A percentile compares a stretch with the other conserved stretches of the same genome.
These are phyloP conservation scores for Fusarium sp. DNA, from an alignment of 2,329 filamentous ascomycete genomes.

Conservation along the genomic window DNA sequence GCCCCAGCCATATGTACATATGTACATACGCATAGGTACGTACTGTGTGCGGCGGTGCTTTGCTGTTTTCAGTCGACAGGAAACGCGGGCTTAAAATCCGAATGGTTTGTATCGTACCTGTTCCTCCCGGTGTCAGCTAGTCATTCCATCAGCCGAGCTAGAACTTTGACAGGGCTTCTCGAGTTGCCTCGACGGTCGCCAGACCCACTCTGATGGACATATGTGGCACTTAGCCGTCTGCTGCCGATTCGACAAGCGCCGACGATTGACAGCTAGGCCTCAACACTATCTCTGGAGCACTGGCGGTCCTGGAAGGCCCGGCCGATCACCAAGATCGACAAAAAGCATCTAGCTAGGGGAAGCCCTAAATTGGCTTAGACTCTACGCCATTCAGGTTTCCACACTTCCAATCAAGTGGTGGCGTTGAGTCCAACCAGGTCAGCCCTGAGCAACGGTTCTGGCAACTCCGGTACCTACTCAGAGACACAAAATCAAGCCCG, in stretches of 20 bases:
- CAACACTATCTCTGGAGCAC: conserved; percentile 27
- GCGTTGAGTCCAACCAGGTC: conserved; percentile 12
- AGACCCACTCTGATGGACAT: conserved; percentile 20
- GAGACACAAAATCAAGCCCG: conserved; percentile 18
- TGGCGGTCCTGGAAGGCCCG: conserved; percentile 21
- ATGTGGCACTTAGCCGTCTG: conserved; percentile 33
- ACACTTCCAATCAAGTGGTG: conserved; percentile 14
- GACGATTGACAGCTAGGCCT: conserved; percentile 39
- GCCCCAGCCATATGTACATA: neutral
- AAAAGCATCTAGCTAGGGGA: conserved; percentile 28
- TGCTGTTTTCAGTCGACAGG: neutral
- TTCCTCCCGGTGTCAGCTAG: neutral
- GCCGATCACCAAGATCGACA: conserved; percentile 41
- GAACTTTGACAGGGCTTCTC: conserved; percentile 41
- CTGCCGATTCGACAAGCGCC: conserved; percentile 30
- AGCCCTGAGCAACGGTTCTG: conserved; percentile 20
- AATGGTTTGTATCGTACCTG: neutral
- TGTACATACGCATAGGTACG: neutral
- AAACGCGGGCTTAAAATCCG: neutral
- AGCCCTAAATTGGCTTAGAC: conserved; percentile 19
- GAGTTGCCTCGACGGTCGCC: conserved; percentile 25
- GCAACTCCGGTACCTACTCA: conserved; percentile 21
- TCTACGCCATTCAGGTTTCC: neutral
- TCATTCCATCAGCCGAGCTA: conserved; percentile 32
- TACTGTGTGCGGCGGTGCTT: neutral